phyloP scores from a whole-genome alignment of 208 protist genomes.

The Trypanosoma lewisi region DNA sequence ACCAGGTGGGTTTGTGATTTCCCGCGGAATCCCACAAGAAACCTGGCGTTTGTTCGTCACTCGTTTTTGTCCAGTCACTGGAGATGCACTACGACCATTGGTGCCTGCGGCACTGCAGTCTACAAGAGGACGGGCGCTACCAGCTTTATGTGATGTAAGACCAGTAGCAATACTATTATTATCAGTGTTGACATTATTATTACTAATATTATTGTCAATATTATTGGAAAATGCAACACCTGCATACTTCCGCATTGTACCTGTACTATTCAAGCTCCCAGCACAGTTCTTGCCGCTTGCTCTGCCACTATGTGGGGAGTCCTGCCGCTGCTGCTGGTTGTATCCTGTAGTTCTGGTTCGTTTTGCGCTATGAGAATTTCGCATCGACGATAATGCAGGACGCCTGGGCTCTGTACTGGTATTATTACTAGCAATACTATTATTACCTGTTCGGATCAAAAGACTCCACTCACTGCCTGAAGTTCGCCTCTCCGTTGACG shows the following conservation, averaged over 20 bases:
- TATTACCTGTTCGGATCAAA: not conserved
- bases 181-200: not conserved
- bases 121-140: conserved; percentile 14
- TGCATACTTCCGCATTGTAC: not conserved
- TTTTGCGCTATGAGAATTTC: not conserved
- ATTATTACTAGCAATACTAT: no score
- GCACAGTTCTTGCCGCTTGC: not conserved
- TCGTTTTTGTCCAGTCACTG: not conserved
- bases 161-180: not conserved
- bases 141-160: conserved; percentile 1
- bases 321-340: no score
- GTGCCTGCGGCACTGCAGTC: not conserved
- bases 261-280: not conserved
- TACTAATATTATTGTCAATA: no score
- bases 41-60: not conserved
- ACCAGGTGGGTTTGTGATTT: conserved; percentile 1
- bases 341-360: not conserved
- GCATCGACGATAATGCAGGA: not conserved
- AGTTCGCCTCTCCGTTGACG: not conserved
- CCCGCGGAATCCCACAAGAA: no score
- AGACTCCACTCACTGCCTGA: not conserved
- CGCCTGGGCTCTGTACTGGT: not conserved
- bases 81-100: not conserved
- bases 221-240: no score
- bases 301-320: not conserved